These are phyloP conservation scores for Phialemonium atrogriseum DNA, from an alignment of 2,329 filamentous ascomycete genomes.

Conservation along the genomic window DNA sequence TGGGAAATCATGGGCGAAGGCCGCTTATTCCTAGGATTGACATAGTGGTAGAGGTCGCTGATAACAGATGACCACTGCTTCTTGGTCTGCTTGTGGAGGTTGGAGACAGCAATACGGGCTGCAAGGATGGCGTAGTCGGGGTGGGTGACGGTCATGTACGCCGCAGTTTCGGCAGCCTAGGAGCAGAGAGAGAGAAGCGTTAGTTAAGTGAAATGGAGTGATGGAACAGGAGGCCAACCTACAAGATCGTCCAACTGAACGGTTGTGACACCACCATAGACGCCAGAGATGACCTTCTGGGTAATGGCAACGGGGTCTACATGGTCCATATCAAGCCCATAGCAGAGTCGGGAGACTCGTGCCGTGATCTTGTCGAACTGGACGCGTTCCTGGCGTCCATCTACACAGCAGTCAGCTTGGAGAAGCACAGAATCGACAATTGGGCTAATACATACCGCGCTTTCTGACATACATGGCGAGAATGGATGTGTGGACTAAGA, in stretches of 20 bases:
- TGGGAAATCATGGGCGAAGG: conserved; percentile 91
- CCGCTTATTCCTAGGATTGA: conserved; percentile 85
- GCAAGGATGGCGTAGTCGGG: conserved; percentile 98
- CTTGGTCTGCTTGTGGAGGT: conserved; percentile 99
- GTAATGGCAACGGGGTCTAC: conserved; percentile 97
- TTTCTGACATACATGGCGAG: conserved; percentile 54
- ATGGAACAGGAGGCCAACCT: conserved; percentile 28
- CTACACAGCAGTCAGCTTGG: conserved; percentile 39
- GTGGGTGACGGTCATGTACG: conserved; percentile 99
- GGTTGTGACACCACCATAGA: conserved; percentile 96
- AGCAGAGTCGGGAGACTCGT: conserved; percentile 94
- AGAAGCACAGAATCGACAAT: background rate
- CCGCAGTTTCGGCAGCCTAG: conserved; percentile 94
- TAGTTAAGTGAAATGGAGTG: background rate
- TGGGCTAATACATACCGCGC: conserved; percentile 40
- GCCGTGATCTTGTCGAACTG: conserved; percentile 99
- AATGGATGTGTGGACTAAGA: conserved; percentile 7
- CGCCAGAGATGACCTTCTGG: conserved; percentile 98
- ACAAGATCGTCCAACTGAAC: conserved; percentile 95
- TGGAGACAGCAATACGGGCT: conserved; percentile 96
- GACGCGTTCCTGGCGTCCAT: conserved; percentile 98
- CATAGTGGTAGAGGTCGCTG: conserved; percentile 86
- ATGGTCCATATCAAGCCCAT: conserved; percentile 88
- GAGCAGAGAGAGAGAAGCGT: conserved; percentile 6
- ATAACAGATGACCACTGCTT: conserved; percentile 98